Percentiles rank a stretch among this genome's conserved stretches.
Conservation (phyloP, 805 yeast species). For the Metschnikowia cerradonensis region DNA sequence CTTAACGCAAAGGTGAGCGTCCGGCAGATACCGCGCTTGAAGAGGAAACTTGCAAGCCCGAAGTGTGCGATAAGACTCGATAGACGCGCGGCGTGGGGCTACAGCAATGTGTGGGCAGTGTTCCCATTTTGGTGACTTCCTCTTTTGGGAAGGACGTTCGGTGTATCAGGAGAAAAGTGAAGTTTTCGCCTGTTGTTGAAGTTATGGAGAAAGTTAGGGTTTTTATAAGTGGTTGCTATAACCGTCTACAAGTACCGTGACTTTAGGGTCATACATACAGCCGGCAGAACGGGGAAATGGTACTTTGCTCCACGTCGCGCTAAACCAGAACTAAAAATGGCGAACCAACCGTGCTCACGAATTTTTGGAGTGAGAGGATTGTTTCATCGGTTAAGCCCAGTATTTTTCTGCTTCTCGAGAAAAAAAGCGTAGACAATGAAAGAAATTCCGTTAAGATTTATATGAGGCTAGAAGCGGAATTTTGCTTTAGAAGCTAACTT, state of each 20-base stretch:
- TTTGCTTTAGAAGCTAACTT: too few relatives aligned
- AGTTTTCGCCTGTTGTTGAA: too few relatives aligned
- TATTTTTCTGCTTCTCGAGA: too few relatives aligned
- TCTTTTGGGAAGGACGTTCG: background rate
- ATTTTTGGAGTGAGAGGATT: too few relatives aligned
- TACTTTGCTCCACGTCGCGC: background rate
- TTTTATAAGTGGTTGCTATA: background rate
- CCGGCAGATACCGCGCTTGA: slow-evolving; percentile 1
- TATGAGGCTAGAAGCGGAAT: too few relatives aligned
- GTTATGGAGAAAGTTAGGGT: too few relatives aligned
- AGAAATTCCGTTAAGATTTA: too few relatives aligned
- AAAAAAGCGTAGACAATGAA: too few relatives aligned
- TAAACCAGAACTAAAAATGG: background rate
- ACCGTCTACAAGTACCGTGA: background rate
- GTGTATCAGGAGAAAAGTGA: background rate
- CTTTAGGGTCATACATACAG: background rate
- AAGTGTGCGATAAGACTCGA: slow-evolving; percentile 3
- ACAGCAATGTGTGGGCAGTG: background rate
- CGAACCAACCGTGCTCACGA: background rate
- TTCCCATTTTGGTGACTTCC: background rate
- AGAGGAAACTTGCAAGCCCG: background rate
- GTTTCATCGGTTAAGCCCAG: too few relatives aligned
- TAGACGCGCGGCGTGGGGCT: slow-evolving; percentile 1
- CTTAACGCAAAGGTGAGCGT: slow-evolving; percentile 1
- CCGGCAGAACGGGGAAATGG: background rate